Evolutionary conservation across 805 yeast species (phyloP).

Genomic region (Cyberlindnera americana): DNA sequence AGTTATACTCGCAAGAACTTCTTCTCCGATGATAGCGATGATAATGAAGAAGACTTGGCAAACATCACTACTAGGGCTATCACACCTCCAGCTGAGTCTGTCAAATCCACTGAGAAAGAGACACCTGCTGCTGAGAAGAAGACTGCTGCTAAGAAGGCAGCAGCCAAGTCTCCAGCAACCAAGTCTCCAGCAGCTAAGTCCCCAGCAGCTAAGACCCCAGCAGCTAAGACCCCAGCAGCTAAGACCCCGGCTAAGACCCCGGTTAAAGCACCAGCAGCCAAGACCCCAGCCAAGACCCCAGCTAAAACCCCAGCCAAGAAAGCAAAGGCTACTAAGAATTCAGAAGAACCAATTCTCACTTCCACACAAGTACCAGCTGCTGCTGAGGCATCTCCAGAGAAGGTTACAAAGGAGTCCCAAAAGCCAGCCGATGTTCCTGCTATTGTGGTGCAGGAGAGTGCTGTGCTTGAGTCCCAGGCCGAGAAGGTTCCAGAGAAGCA

Average conservation of each 20-base stretch:
- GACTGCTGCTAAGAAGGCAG: not conserved
- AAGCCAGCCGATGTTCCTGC: not conserved
- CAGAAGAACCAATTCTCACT: not conserved
- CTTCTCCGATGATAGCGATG: conserved; percentile 15
- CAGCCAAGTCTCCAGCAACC: too few species aligned
- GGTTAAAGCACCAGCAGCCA: not conserved
- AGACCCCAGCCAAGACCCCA: too few species aligned
- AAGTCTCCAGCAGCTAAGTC: too few species aligned
- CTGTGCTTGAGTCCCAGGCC: too few species aligned
- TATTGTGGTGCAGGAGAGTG: too few species aligned
- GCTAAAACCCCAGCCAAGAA: too few species aligned
- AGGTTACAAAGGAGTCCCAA: not conserved
- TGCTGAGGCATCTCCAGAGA: not conserved
- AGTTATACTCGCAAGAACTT: conserved; percentile 6
- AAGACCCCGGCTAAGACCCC: too few species aligned
- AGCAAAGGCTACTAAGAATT: not conserved
- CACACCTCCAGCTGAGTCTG: conserved; percentile 1
- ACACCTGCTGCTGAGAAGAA: not conserved
- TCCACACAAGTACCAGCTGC: not conserved
- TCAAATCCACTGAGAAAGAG: not conserved
- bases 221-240: too few species aligned
- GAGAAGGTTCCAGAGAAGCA: too few species aligned
- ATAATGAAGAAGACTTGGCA: not conserved
- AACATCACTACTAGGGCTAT: not conserved
- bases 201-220: too few species aligned